Percentiles rank a stretch among this genome's conserved stretches.
phyloP scores from a whole-genome alignment of 2,329 filamentous ascomycete species.

The Nemania sp. region DNA sequence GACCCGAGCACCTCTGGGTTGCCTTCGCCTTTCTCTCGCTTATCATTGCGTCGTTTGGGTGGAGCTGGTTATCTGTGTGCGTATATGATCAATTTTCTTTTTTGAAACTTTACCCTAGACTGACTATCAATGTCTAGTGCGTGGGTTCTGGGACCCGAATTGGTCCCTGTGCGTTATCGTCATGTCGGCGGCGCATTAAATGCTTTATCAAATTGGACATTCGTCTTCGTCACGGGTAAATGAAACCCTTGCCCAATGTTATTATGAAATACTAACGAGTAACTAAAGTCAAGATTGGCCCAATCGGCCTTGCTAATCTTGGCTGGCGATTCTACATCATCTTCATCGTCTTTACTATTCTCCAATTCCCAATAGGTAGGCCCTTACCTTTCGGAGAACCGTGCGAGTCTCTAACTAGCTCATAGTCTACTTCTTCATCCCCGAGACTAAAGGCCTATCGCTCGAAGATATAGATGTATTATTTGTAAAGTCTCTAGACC shows the following conservation, averaged over 20 bases:
- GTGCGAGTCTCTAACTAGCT: background rate
- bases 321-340: constrained; percentile 22
- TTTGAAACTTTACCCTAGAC: background rate
- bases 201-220: constrained; percentile 16
- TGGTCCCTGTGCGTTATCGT: constrained; percentile 12
- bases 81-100: background rate
- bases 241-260: background rate
- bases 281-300: constrained; percentile 9
- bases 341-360: constrained; percentile 14
- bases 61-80: constrained; percentile 17
- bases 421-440: constrained; percentile 8
- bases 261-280: background rate
- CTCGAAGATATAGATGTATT: constrained; percentile 1
- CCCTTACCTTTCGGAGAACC: background rate
- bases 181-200: constrained; percentile 16
- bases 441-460: background rate
- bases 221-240: constrained; percentile 15
- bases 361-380: constrained; percentile 7
- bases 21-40: constrained; percentile 14
- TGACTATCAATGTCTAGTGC: background rate
- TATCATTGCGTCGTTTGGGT: constrained; percentile 7
- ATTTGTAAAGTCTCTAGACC: background rate
- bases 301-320: constrained; percentile 17
- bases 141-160: constrained; percentile 9
- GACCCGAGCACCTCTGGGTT: constrained; percentile 13